Conservation (phyloP, 1,284 basidiomycete genomes). For the Puccinia novopanici region DNA sequence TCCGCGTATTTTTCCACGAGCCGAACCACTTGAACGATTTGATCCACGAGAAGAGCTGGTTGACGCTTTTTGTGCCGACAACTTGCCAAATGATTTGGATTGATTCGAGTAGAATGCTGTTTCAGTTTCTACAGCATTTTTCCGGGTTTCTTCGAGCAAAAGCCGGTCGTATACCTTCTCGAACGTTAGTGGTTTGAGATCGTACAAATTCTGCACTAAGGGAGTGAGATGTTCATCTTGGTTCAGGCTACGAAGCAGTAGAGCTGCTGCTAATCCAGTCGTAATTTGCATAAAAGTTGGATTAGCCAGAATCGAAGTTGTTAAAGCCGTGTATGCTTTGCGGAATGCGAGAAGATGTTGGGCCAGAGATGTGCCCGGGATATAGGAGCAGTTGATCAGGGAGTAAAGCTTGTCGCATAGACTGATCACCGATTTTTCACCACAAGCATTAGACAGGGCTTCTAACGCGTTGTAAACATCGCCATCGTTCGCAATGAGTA, state of each 20-base stretch:
- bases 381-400: not conserved
- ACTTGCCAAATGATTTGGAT: not conserved
- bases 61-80: no score
- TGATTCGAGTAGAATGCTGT: not conserved
- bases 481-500: not conserved
- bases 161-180: no score
- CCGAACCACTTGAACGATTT: not conserved
- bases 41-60: no score
- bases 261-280: not conserved
- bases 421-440: not conserved
- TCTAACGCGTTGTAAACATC: not conserved
- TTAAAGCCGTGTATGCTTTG: not conserved
- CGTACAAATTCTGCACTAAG: not conserved
- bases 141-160: not conserved
- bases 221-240: not conserved
- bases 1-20: not conserved
- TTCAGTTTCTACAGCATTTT: not conserved
- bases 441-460: not conserved
- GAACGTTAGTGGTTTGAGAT: not conserved
- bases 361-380: not conserved
- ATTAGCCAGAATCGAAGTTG: not conserved
- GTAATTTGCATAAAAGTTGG: not conserved
- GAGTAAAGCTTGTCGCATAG: not conserved
- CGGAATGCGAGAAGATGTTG: not conserved
- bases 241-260: not conserved